Evolutionary conservation across 2,329 filamentous ascomycete genomes (phyloP), one percentile per base, ranked within the genome.

Genomic region (Hypoxylon sp.): DNA sequence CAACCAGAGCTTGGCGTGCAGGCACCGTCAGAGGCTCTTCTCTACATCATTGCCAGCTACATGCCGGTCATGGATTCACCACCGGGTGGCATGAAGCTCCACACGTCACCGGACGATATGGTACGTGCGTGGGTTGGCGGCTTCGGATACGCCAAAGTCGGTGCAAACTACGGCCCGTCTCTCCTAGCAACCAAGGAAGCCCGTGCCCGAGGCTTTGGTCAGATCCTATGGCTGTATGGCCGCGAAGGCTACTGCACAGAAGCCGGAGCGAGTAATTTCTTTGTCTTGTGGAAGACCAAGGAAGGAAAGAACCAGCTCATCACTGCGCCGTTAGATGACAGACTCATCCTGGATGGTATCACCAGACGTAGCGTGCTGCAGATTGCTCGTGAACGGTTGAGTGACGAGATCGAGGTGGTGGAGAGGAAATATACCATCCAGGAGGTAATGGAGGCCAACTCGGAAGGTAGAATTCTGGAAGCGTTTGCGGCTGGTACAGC

Each of bases 211-310:
- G 94, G 95, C 0, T 97, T 89, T 80, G 88, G 95, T 75, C 95
- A 97, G 84, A 91, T 97, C 60, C 86, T 97, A n/a, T 97, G 94
- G 94, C 85, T 97, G 53, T 96, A 97, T 74, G 93, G 93, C 1
- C 79, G 87, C 41, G 85, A 95, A 71, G 87, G 87, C 55, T 87
- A 88, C 76, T 94, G 96, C 69, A 97, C 94, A 1, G 94, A 97
- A 82, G 94, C 94, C 1, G 94, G 94, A 3, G 94, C 93, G 11
- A 92, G 89, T 74, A 97, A 97, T 81, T 97, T 97, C 81, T 97
- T 97, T 75, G 84, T 97, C 6, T 83, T 97, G 11, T 94, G 91
- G 92, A 86, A 84, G 75, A 86, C 85, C 48, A 86, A 84, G 76
- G 86, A 90, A 71, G 89, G 86, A 6, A 85, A 83, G 73, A 75